Base-by-base conservation (phyloP, 129 eudicot species). In the Chrysanthemum seticuspe region DNA sequence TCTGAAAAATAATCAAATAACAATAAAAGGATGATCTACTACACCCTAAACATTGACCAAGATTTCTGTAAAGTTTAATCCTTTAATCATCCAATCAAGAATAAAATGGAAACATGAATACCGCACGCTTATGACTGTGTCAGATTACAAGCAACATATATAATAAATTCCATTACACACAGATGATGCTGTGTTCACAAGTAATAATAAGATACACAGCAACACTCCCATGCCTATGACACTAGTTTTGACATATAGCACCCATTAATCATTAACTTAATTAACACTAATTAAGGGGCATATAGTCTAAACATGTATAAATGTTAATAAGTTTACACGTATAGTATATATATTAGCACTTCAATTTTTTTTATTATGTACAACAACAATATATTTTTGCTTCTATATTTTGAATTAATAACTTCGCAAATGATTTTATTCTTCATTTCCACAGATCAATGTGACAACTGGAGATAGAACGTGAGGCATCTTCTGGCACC, bases 401-500 rank as follows among this genome's bases (percentile, higher is more conserved):
- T 64, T 65, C 67, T 74, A 70, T 77, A 29, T 75, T 29, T 73
- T 58, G 64, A 25, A 44, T 64, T 72, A 56, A 56, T 31, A 59
- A 57, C 73, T 73, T 55, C 15, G 47, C 71, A 36, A 47, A 78
- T 18, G 25, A 25, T 56, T 16, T 71, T 19, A 68, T 54, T 59
- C 54, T 64, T 90, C 80, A 87, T 76, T 90, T 90, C 97, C 97
- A 90, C 74, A 83, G 71, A 83, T 92, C 96, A 36, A 85, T 85
- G 63, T 85, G 94, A 71, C 89, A 83, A 72, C 81, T 82, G 34
- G 97, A 87, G 75, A 84, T 83, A 18, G 94, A 75, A 14, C 84
- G 87, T 9, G 97, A 89, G 14, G 85, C 87, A 70, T 79, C 87
- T 70, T 91, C 96, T 1, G 65, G 70, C 52, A 62, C 61, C 71